Conservation (phyloP, 495 filamentous ascomycete species). For the Bacidia rubella region DNA sequence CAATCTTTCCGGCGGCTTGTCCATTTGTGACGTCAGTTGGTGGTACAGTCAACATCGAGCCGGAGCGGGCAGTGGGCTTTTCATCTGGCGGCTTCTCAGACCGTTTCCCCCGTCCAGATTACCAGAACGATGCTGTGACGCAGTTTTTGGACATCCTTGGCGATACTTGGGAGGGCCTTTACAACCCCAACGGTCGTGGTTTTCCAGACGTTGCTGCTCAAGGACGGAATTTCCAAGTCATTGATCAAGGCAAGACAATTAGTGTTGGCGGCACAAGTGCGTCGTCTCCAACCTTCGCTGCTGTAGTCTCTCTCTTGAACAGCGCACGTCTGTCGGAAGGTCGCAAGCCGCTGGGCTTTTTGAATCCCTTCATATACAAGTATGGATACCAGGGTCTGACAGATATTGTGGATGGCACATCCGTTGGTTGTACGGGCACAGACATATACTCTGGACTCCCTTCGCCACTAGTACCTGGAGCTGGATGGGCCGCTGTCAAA, state of each 20-base stretch:
- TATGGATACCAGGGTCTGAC: conserved; percentile 21
- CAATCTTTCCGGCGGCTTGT: conserved; percentile 50
- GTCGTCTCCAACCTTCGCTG: conserved; percentile 34
- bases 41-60: conserved; percentile 39
- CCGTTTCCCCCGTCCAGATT: conserved; percentile 44
- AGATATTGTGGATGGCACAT: conserved; percentile 23
- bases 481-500: conserved; percentile 26
- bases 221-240: conserved; percentile 18
- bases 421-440: conserved; percentile 22
- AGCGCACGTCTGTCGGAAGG: conserved; percentile 34
- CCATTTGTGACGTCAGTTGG: conserved; percentile 55
- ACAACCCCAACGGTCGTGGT: conserved; percentile 48
- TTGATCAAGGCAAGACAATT: conserved; percentile 22
- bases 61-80: conserved; percentile 38
- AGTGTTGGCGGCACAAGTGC: conserved; percentile 39
- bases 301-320: conserved; percentile 36
- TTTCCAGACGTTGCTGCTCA: conserved; percentile 57
- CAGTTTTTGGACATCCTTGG: conserved; percentile 35
- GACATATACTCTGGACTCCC: conserved; percentile 19
- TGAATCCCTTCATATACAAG: conserved; percentile 39
- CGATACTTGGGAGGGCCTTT: conserved; percentile 29
- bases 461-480: conserved; percentile 21
- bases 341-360: conserved; percentile 36
- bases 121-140: conserved; percentile 42
- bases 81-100: conserved; percentile 54